Evolutionary conservation across 306 rosid species (phyloP).

Genomic region (Mucuna pruriens): DNA sequence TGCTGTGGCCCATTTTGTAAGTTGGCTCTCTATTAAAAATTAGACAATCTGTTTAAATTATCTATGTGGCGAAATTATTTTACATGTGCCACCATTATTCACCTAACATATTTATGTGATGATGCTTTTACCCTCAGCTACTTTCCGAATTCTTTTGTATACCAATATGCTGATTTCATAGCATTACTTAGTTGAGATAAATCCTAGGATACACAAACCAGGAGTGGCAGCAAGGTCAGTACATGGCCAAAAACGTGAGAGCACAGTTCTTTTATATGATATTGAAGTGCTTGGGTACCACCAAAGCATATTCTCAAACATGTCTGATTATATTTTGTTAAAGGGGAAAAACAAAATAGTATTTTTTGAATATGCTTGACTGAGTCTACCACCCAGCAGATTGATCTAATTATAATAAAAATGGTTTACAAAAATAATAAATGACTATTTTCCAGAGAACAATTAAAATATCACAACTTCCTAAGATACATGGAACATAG

Average conservation of each 20-base stretch:
- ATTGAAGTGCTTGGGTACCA: not conserved
- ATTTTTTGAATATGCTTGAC: no score
- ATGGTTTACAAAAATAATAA: no score
- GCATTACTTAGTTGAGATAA: constrained; percentile 22
- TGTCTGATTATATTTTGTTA: not conserved
- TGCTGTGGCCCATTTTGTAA: constrained; percentile 80
- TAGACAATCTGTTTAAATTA: not conserved
- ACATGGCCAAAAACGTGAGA: not conserved
- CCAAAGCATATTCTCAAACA: constrained; percentile 7
- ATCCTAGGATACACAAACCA: constrained; percentile 21
- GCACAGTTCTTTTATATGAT: constrained; percentile 1
- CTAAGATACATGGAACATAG: no score
- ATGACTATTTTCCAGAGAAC: no score
- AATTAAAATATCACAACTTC: no score
- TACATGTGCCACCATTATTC: constrained; percentile 16
- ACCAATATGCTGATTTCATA: constrained; percentile 5
- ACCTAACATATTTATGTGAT: constrained; percentile 1
- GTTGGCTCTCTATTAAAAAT: constrained; percentile 35
- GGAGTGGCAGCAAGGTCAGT: constrained; percentile 8
- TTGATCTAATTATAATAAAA: no score
- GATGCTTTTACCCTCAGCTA: not conserved
- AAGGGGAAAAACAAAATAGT: no score
- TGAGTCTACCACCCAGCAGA: no score
- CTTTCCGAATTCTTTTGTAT: not conserved
- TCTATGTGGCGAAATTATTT: not conserved